Conservation (phyloP, 257 asterid genomes). For the Mentha longifolia region DNA sequence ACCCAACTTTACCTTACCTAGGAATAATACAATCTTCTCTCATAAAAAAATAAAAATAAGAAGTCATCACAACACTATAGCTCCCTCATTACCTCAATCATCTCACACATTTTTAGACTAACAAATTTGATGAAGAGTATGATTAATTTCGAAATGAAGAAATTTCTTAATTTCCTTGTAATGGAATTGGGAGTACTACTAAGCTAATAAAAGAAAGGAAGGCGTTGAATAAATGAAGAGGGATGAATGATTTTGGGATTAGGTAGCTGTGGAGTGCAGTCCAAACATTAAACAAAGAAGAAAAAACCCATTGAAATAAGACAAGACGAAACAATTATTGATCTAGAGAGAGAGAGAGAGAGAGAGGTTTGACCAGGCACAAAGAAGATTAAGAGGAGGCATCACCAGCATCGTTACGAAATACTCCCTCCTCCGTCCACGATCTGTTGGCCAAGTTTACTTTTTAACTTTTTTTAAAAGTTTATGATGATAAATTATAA, state of each 20-base stretch:
- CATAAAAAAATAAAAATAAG: neutral
- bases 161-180: neutral
- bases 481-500: no score
- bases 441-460: no score
- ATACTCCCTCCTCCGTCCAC: no score
- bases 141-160: neutral
- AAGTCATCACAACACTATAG: constrained; percentile 24
- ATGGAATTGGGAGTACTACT: neutral
- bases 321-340: constrained; percentile 38
- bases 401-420: constrained; percentile 24
- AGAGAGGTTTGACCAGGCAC: constrained; percentile 37
- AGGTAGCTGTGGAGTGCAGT: constrained; percentile 24
- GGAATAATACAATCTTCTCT: constrained; percentile 25
- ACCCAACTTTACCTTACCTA: constrained; percentile 2
- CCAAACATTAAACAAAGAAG: constrained; percentile 6
- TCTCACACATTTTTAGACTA: no score
- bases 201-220: neutral
- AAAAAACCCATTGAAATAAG: constrained; percentile 28
- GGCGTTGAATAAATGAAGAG: neutral
- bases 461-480: no score
- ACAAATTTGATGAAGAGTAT: no score
- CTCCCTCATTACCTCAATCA: neutral
- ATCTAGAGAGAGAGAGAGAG: neutral
- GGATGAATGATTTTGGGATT: constrained; percentile 27
- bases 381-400: neutral